Percentiles rank a stretch among this genome's conserved stretches.
Conservation (phyloP, 2,329 filamentous ascomycete genomes). For the Elsinoe batatas region DNA sequence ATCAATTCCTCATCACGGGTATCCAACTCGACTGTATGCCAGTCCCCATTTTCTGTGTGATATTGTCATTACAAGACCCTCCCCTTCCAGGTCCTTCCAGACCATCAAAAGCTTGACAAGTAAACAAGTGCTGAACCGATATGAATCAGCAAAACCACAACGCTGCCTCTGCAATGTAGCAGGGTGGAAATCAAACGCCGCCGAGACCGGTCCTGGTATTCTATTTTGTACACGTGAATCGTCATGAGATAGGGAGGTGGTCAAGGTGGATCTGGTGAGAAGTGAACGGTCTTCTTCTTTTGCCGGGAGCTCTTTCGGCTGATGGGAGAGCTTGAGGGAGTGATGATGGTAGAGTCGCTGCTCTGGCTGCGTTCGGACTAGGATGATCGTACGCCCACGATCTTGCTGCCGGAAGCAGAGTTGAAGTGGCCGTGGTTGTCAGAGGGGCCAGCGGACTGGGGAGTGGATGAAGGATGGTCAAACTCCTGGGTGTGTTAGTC, state of each 20-base stretch:
- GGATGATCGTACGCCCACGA: conserved; percentile 6
- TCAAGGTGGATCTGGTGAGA: background rate
- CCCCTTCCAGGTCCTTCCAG: background rate
- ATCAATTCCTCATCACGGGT: background rate
- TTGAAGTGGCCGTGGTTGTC: conserved; percentile 8
- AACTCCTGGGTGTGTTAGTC: background rate
- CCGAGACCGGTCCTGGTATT: background rate
- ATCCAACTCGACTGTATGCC: background rate
- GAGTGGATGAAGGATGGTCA: background rate
- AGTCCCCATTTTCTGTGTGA: background rate
- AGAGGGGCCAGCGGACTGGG: background rate
- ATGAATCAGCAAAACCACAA: background rate
- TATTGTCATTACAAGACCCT: background rate
- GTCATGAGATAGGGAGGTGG: background rate
- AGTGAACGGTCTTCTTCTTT: background rate
- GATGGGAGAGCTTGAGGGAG: background rate
- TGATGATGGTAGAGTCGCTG: background rate
- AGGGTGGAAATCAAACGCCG: no score
- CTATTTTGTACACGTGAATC: conserved; percentile 10
- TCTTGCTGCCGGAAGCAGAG: conserved; percentile 8
- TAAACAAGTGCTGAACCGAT: background rate
- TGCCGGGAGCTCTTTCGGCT: background rate
- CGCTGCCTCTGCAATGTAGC: background rate
- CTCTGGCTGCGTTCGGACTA: conserved; percentile 1
- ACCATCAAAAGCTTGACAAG: background rate